Conservation (phyloP, 2,329 filamentous ascomycete species). For the Neonectria magnoliae region DNA sequence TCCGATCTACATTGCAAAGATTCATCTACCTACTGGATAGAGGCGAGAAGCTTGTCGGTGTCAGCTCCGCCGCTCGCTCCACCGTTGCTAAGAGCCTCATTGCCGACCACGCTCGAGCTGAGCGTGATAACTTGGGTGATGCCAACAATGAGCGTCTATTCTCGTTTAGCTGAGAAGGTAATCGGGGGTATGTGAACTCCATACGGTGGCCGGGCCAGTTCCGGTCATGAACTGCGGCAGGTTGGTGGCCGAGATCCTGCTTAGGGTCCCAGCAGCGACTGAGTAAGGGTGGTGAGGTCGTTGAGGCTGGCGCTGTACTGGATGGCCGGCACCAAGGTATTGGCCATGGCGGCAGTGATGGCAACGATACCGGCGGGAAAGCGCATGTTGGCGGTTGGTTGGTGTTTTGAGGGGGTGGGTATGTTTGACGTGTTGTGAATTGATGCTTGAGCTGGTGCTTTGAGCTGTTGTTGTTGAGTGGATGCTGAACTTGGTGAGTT, state of each 20-base stretch:
- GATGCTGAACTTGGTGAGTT: neutral
- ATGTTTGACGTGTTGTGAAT: neutral
- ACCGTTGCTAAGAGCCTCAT: too few relatives aligned
- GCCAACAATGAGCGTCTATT: neutral
- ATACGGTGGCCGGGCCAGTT: neutral
- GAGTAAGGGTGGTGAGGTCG: neutral
- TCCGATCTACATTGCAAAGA: neutral
- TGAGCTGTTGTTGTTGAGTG: neutral
- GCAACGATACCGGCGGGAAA: conserved; percentile 6
- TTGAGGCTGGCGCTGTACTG: neutral
- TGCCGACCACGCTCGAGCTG: neutral
- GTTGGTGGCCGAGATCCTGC: neutral
- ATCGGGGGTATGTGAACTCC: neutral
- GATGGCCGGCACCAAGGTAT: neutral
- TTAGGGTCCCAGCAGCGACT: neutral
- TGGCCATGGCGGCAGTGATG: conserved; percentile 3
- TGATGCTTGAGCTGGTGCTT: neutral
- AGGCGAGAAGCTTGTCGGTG: neutral
- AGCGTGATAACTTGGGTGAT: neutral
- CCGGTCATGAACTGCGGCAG: neutral
- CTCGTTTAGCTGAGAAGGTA: neutral
- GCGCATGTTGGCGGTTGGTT: neutral
- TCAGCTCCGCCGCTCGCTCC: neutral
- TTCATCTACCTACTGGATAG: neutral
- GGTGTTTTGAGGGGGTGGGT: neutral